Evolutionary conservation across 2,329 filamentous ascomycete genomes (phyloP).

Genomic region (Fusarium neocosmosporiellum): DNA sequence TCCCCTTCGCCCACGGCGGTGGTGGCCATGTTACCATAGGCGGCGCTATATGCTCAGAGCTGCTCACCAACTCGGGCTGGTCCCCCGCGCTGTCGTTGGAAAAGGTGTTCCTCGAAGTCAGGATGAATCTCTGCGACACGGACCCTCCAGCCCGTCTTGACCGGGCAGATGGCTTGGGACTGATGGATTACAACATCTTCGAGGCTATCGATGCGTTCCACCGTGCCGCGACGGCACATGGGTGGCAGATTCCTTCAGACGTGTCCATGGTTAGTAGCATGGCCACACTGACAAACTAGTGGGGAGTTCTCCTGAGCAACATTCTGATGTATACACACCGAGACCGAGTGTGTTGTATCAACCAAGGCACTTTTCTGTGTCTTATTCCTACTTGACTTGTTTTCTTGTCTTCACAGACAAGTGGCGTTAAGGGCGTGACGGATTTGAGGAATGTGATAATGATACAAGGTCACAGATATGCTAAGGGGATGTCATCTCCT

Average conservation of each 20-base stretch:
- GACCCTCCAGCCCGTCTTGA: conserved; percentile 82
- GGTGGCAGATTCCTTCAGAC: conserved; percentile 77
- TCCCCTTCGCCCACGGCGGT: conserved; percentile 77
- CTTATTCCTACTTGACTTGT: not conserved
- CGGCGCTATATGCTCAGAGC: conserved; percentile 85
- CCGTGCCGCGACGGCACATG: conserved; percentile 73
- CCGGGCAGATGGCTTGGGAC: not conserved
- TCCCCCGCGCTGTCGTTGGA: conserved; percentile 78
- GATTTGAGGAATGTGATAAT: not conserved
- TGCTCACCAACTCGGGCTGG: conserved; percentile 88
- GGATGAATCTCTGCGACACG: conserved; percentile 75
- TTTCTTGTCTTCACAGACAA: not conserved
- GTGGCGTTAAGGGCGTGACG: not conserved
- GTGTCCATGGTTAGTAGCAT: conserved; percentile 59
- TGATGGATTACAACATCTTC: conserved; percentile 69
- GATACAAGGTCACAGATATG: not conserved
- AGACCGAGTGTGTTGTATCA: not conserved
- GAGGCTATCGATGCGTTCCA: conserved; percentile 82
- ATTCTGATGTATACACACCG: not conserved
- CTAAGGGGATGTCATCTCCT: not conserved
- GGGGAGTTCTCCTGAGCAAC: not conserved
- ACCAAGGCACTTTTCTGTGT: not conserved
- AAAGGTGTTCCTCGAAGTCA: conserved; percentile 82
- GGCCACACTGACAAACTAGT: not conserved
- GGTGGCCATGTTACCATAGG: conserved; percentile 88